Base-by-base conservation (phyloP, 2,329 filamentous ascomycete genomes). In the Chaetomium olivaceum region DNA sequence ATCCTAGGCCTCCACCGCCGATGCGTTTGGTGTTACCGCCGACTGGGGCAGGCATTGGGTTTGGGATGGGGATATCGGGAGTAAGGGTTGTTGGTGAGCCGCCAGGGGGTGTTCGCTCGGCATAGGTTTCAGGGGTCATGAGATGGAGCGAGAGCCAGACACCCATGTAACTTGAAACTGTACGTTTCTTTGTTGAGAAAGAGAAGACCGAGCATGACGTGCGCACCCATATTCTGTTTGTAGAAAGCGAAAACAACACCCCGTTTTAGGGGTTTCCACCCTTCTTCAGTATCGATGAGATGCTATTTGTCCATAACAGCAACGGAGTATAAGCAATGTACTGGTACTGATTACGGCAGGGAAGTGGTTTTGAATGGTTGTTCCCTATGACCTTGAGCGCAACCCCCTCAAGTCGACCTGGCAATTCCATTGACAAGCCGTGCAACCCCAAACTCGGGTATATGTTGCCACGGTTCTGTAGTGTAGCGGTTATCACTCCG, bases 401-500 rank as follows among this genome's bases (percentile, higher is more conserved):
- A 36, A 36, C 33, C 4, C 1, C 11, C 14, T 43, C 36, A 43
- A 43, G 2, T 43, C 14, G 36, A 16, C 12, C 33, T 43, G 14
- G 36, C 36, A 19, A 5, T 5, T 21, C 43, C n/a, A 4, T 29
- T 54, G 50, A 54, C 16, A 54, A 54, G 51, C 51, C 14, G 9
- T 23, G 14, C 2, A 54, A 19, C 16, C 14, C 25, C 14, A 19
- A 25, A 16, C n/a, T 7, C 19, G 46, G 46, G 2, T 23, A 23
- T 21, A 48, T 12, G 46, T 48, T 48, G 27, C 27, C 27, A 63
- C 4, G 61, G 55, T 58, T 63, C 54, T 58, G 31, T 63, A 58
- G 62, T 63, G 62, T 63, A 63, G 62, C 56, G 62, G 62, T 59
- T 55, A 63, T 63, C 62, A 63, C 62, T 59, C 55, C 62, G 56